phyloP scores from a whole-genome alignment of 768 basidiomycete species.

The Mycena metata region DNA sequence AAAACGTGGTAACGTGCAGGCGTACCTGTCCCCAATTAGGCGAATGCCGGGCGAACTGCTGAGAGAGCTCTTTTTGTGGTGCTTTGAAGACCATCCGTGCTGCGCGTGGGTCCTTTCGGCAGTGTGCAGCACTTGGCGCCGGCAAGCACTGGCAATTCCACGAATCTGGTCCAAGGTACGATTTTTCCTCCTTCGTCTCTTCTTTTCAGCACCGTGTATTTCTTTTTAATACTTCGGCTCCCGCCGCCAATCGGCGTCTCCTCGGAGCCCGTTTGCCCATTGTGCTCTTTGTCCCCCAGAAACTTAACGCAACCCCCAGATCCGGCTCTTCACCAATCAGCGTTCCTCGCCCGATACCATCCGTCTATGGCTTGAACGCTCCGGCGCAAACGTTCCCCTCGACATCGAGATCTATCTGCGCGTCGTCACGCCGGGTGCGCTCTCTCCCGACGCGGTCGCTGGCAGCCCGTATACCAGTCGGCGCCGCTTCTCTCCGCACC shows the following conservation, averaged over 20 bases:
- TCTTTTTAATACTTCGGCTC: no score
- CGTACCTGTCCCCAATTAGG: conserved; percentile 81
- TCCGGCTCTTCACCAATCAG: conserved; percentile 80
- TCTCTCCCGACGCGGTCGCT: no score
- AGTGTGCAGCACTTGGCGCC: conserved; percentile 77
- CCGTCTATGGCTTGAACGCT: conserved; percentile 86
- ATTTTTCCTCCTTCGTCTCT: no score
- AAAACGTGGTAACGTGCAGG: conserved; percentile 48
- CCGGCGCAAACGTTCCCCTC: conserved; percentile 76
- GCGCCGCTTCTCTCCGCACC: no score
- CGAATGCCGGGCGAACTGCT: conserved; percentile 81
- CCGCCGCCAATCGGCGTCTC: conserved; percentile 28
- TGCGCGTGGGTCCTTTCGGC: conserved; percentile 82
- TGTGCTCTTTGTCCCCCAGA: no score
- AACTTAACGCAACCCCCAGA: conserved; percentile 55
- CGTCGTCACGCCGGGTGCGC: conserved; percentile 44
- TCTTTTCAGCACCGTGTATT: no score
- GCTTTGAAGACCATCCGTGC: conserved; percentile 79
- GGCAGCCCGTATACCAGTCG: no score
- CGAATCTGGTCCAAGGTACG: conserved; percentile 83
- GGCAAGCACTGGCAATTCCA: conserved; percentile 74
- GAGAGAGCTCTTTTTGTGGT: conserved; percentile 77
- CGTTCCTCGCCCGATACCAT: conserved; percentile 82
- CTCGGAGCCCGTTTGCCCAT: conserved; percentile 18
- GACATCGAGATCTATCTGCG: conserved; percentile 87